Evolutionary conservation across 768 basidiomycete genomes (phyloP).

Genomic region (Grammothele lineata): DNA sequence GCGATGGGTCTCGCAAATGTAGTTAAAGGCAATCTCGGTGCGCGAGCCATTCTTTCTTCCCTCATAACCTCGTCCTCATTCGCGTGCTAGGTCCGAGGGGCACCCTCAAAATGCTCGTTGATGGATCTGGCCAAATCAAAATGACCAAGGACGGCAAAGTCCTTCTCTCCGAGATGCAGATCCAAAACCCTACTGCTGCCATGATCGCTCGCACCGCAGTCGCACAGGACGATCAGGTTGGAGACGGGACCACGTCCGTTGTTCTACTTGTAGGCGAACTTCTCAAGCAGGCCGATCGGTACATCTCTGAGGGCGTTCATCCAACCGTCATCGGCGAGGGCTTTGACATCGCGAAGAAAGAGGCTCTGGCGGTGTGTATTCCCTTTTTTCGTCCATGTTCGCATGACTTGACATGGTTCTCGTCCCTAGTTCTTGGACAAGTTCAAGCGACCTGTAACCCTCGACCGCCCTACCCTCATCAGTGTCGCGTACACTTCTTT

Average conservation of each 20-base stretch:
- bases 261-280: conserved; percentile 94
- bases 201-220: conserved; percentile 99
- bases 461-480: conserved; percentile 89
- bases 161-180: conserved; percentile 98
- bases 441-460: conserved; percentile 73
- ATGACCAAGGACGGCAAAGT: conserved; percentile 99
- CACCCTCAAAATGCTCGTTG: conserved; percentile 98
- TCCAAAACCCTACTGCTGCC: conserved; percentile 97
- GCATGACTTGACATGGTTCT: conserved; percentile 17
- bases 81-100: conserved; percentile 79
- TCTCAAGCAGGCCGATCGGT: conserved; percentile 96
- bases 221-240: conserved; percentile 98
- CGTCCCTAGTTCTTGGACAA: conserved; percentile 80
- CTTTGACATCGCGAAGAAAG: conserved; percentile 97
- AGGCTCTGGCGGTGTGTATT: conserved; percentile 71
- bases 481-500: conserved; percentile 95
- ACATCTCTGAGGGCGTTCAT: conserved; percentile 96
- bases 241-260: conserved; percentile 97
- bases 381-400: too few relatives aligned
- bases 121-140: conserved; percentile 97
- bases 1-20: conserved; percentile 97
- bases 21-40: conserved; percentile 95
- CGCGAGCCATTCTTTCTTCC: too few relatives aligned
- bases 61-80: not conserved
- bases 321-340: conserved; percentile 94